Conservation (phyloP, 148 eudicot species). For the Polygonum maritimum region DNA sequence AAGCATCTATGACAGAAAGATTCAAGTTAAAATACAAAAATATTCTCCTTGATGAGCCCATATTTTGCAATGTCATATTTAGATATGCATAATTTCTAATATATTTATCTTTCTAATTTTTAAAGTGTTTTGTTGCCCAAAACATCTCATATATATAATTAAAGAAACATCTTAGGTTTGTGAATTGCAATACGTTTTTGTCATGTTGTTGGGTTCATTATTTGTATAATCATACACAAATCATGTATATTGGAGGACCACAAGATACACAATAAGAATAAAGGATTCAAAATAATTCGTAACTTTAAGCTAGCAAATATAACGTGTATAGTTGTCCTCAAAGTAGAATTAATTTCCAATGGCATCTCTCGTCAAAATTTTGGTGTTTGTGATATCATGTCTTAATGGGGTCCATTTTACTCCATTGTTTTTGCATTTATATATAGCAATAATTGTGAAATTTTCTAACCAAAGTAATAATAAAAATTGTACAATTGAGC, state of each 20-base stretch:
- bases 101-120: background rate
- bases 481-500: no score
- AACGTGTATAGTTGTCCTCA: background rate
- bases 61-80: no score
- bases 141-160: background rate
- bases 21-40: background rate
- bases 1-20: background rate
- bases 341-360: background rate
- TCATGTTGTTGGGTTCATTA: conserved; percentile 8
- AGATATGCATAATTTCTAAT: no score
- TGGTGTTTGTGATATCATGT: background rate
- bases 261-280: background rate
- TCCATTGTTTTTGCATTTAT: background rate
- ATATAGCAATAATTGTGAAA: background rate
- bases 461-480: background rate
- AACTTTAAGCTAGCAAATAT: background rate
- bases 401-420: background rate
- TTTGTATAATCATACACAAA: conserved; percentile 4
- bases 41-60: no score
- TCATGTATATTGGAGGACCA: background rate
- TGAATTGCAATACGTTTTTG: background rate
- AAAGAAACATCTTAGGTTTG: conserved; percentile 5
- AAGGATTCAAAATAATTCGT: background rate
- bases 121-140: background rate
- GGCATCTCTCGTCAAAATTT: background rate